Evolutionary conservation across 768 basidiomycete species (phyloP).

Genomic region (Fomitopsis pulvina): DNA sequence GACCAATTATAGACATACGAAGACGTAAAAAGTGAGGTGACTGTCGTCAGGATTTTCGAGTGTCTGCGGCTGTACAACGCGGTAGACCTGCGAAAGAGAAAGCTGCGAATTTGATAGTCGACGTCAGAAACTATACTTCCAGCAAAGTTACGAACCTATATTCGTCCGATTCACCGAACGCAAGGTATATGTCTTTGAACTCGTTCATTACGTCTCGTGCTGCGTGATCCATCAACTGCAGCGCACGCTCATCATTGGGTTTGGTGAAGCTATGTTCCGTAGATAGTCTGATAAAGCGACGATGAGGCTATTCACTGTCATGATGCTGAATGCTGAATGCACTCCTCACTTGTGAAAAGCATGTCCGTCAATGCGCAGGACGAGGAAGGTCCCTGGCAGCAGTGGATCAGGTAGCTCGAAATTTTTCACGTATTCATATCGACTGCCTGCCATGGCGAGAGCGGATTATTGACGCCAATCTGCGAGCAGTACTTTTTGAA

Average conservation of each 20-base stretch:
- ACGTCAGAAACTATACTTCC: not conserved
- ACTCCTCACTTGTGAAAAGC: constrained; percentile 55
- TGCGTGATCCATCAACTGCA: constrained; percentile 89
- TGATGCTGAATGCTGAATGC: not conserved
- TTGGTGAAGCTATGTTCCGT: constrained; percentile 78
- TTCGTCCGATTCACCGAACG: constrained; percentile 96
- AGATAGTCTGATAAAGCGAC: constrained; percentile 55
- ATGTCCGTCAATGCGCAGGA: constrained; percentile 88
- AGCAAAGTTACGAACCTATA: constrained; percentile 54
- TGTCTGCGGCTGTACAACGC: constrained; percentile 78
- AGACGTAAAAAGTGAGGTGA: constrained; percentile 87
- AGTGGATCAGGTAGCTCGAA: constrained; percentile 88
- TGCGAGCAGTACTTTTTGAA: too few relatives aligned
- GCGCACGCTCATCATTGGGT: constrained; percentile 85
- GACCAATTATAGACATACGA: constrained; percentile 87
- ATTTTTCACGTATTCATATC: constrained; percentile 82
- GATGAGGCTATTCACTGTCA: not conserved
- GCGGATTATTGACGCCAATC: too few relatives aligned
- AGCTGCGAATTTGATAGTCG: constrained; percentile 41
- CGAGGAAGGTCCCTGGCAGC: constrained; percentile 75
- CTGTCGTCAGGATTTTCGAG: constrained; percentile 78
- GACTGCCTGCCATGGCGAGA: constrained; percentile 84
- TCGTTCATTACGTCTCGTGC: constrained; percentile 77
- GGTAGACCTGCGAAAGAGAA: constrained; percentile 73
- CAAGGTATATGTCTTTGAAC: constrained; percentile 78